Conservation (phyloP, 106 monocot genomes). For the Narthecium ossifragum region DNA sequence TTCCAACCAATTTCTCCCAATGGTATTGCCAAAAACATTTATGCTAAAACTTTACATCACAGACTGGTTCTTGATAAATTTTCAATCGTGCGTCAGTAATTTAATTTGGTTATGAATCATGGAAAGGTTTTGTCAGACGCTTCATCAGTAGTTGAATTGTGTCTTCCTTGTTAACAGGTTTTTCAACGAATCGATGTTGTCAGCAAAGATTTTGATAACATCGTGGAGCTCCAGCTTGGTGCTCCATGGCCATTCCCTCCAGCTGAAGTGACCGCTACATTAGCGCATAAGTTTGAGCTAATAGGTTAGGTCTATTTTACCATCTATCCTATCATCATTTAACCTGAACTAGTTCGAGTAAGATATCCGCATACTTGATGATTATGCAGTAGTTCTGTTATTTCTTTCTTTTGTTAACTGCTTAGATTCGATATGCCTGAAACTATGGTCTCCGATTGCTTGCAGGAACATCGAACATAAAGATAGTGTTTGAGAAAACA, state of each 20-base stretch:
- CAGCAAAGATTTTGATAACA: slow-evolving; percentile 93
- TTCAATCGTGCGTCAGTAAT: too few relatives aligned
- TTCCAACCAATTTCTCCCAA: too few relatives aligned
- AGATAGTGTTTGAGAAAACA: slow-evolving; percentile 76
- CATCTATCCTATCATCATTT: too few relatives aligned
- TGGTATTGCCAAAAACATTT: too few relatives aligned
- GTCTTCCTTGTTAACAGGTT: slow-evolving; percentile 49
- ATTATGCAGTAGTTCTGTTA: background rate
- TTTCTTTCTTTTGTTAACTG: background rate
- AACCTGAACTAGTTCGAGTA: too few relatives aligned
- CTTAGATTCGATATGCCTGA: background rate
- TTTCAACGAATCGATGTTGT: slow-evolving; percentile 84
- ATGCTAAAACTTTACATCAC: too few relatives aligned
- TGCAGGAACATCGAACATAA: slow-evolving; percentile 68
- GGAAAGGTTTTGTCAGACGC: too few relatives aligned
- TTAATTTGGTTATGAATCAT: too few relatives aligned
- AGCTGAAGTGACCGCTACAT: slow-evolving; percentile 64
- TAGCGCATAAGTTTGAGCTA: slow-evolving; percentile 91
- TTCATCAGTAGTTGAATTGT: too few relatives aligned
- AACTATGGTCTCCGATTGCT: background rate
- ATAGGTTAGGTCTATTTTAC: slow-evolving; percentile 37
- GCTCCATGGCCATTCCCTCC: slow-evolving; percentile 89
- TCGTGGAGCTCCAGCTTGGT: slow-evolving; percentile 80
- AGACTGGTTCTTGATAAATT: too few relatives aligned
- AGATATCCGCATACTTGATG: too few relatives aligned